Conservation (phyloP, 2,329 filamentous ascomycete genomes). For the Dendrostoma leiphaemia region DNA sequence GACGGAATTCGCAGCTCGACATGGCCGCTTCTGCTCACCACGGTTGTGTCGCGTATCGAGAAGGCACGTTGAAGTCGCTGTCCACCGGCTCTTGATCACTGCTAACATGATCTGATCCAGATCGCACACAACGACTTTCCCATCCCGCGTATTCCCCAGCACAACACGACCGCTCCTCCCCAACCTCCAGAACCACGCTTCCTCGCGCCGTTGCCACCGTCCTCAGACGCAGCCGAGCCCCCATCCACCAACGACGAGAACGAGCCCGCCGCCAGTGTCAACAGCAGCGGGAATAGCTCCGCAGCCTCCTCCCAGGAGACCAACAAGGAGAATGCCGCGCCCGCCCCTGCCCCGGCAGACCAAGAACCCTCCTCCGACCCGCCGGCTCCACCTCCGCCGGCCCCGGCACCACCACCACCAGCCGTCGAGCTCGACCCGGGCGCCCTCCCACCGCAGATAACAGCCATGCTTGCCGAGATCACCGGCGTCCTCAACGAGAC, state of each 20-base stretch:
- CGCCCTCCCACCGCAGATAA: conserved; percentile 62
- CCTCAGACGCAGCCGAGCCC: conserved; percentile 40
- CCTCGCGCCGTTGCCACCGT: conserved; percentile 41
- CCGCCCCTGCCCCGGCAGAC: conserved; percentile 36
- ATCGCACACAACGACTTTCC: conserved; percentile 76
- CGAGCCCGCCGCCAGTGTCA: conserved; percentile 24
- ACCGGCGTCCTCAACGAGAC: conserved; percentile 57
- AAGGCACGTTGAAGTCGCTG: conserved; percentile 41
- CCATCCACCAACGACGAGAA: conserved; percentile 42
- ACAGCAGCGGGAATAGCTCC: conserved; percentile 9
- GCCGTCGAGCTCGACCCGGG: conserved; percentile 30
- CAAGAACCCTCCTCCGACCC: conserved; percentile 36
- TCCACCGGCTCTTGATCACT: no score
- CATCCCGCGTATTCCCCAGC: conserved; percentile 57
- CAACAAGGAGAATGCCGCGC: conserved; percentile 67
- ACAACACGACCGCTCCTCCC: conserved; percentile 37
- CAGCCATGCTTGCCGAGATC: conserved; percentile 61
- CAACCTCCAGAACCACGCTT: conserved; percentile 39
- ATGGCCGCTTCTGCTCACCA: conserved; percentile 67
- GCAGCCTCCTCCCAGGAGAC: conserved; percentile 50
- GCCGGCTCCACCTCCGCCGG: conserved; percentile 37
- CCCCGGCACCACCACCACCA: conserved; percentile 30
- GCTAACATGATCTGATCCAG: conserved; percentile 39
- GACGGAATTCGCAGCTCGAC: conserved; percentile 50
- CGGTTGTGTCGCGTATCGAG: conserved; percentile 67